These are phyloP conservation scores for Buxus sempervirens DNA, from an alignment of 164 flowering plant species.

Conservation along the genomic window DNA sequence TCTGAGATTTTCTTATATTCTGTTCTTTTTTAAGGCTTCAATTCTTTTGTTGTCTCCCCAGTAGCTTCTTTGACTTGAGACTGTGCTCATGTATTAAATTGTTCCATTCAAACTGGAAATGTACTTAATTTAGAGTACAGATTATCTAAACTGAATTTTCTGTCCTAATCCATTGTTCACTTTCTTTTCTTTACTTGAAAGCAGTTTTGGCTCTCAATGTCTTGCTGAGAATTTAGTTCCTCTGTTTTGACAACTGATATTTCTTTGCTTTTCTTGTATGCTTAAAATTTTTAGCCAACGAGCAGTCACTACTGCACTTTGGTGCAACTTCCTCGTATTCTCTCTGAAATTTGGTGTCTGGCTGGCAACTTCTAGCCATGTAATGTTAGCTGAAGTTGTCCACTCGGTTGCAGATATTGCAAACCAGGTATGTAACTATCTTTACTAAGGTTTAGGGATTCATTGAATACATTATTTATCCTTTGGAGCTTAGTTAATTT, in stretches of 20 bases:
- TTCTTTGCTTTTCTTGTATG: neutral
- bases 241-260: neutral
- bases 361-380: constrained; percentile 86
- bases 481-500: neutral
- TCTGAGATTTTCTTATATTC: no score
- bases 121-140: no score
- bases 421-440: constrained; percentile 61
- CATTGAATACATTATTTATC: neutral
- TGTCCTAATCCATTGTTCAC: no score
- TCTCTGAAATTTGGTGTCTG: constrained; percentile 97
- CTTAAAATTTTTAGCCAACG: constrained; percentile 55
- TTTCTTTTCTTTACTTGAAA: neutral
- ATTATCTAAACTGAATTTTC: no score
- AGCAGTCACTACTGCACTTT: constrained; percentile 91
- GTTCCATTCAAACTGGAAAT: no score
- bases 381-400: constrained; percentile 90
- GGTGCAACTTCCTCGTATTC: constrained; percentile 95
- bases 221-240: neutral
- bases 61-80: no score
- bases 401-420: constrained; percentile 98
- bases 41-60: no score
- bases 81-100: no score
- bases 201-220: neutral
- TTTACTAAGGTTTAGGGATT: neutral
- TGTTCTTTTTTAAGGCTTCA: no score